Evolutionary conservation across 495 filamentous ascomycete species (phyloP).

Genomic region (Lasiosphaeria miniovina): DNA sequence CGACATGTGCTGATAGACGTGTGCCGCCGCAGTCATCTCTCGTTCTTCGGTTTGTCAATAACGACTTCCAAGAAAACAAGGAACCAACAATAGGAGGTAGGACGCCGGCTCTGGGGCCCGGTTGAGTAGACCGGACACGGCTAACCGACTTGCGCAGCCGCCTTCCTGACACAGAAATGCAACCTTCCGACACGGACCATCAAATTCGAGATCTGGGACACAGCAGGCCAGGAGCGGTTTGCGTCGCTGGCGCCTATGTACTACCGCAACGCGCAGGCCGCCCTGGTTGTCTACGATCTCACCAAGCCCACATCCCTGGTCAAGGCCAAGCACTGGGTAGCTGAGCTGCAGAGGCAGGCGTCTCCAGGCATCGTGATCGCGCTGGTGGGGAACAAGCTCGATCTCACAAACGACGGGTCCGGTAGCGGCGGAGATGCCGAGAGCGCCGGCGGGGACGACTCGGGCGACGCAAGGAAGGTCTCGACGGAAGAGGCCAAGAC

Average conservation of each 20-base stretch:
- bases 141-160: slow-evolving; percentile 55
- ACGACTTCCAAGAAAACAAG: slow-evolving; percentile 99
- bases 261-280: slow-evolving; percentile 98
- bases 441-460: slow-evolving; percentile 54
- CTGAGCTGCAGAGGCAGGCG: slow-evolving; percentile 96
- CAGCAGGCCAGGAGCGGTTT: slow-evolving; percentile 96
- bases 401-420: slow-evolving; percentile 64
- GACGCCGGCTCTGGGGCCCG: slow-evolving; percentile 23
- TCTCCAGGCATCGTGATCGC: slow-evolving; percentile 97
- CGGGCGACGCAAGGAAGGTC: slow-evolving; percentile 81
- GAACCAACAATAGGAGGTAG: slow-evolving; percentile 98
- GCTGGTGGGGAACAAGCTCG: slow-evolving; percentile 95
- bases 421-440: slow-evolving; percentile 41
- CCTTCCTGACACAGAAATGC: slow-evolving; percentile 98
- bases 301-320: slow-evolving; percentile 93
- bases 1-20: too few relatives aligned
- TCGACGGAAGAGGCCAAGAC: slow-evolving; percentile 81
- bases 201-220: slow-evolving; percentile 99
- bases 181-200: slow-evolving; percentile 92
- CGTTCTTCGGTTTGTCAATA: slow-evolving; percentile 97
- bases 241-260: slow-evolving; percentile 98
- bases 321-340: slow-evolving; percentile 99
- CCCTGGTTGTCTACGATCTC: slow-evolving; percentile 98
- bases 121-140: background rate
- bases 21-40: slow-evolving; percentile 73